Conservation (phyloP, 495 filamentous ascomycete species). For the Lepraria neglecta region DNA sequence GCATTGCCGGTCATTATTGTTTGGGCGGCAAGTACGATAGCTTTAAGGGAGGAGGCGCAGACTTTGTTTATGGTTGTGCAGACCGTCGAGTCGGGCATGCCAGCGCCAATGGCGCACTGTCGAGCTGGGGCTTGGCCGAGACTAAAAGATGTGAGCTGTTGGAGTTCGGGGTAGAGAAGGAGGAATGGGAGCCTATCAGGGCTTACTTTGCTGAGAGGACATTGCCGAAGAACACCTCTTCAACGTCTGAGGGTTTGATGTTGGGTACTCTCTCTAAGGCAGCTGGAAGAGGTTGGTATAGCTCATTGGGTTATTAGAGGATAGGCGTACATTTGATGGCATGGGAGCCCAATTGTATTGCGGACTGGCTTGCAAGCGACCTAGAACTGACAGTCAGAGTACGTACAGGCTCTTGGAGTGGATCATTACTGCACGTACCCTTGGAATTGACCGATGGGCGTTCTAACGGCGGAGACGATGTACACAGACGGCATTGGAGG, state of each 20-base stretch:
- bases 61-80: slow-evolving; percentile 98
- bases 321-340: slow-evolving; percentile 72
- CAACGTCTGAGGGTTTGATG: slow-evolving; percentile 76
- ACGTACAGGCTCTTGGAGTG: slow-evolving; percentile 18
- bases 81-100: slow-evolving; percentile 68
- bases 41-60: slow-evolving; percentile 89
- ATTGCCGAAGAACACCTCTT: slow-evolving; percentile 97
- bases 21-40: slow-evolving; percentile 89
- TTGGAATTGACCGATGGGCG: slow-evolving; percentile 86
- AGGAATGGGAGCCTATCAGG: background rate
- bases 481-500: slow-evolving; percentile 75
- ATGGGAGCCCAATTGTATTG: slow-evolving; percentile 80
- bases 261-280: slow-evolving; percentile 79
- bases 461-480: slow-evolving; percentile 87
- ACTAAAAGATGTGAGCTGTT: slow-evolving; percentile 41
- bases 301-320: slow-evolving; percentile 6
- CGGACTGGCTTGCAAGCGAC: slow-evolving; percentile 77
- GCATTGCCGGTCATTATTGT: slow-evolving; percentile 94
- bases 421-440: slow-evolving; percentile 53
- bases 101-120: slow-evolving; percentile 84
- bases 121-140: slow-evolving; percentile 94
- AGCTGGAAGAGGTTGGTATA: slow-evolving; percentile 44
- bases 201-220: slow-evolving; percentile 89
- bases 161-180: slow-evolving; percentile 9
- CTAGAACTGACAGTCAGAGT: slow-evolving; percentile 39